Base-by-base conservation (phyloP, 2,329 filamentous ascomycete genomes). In the Aspergillus fumigatiaffinis region DNA sequence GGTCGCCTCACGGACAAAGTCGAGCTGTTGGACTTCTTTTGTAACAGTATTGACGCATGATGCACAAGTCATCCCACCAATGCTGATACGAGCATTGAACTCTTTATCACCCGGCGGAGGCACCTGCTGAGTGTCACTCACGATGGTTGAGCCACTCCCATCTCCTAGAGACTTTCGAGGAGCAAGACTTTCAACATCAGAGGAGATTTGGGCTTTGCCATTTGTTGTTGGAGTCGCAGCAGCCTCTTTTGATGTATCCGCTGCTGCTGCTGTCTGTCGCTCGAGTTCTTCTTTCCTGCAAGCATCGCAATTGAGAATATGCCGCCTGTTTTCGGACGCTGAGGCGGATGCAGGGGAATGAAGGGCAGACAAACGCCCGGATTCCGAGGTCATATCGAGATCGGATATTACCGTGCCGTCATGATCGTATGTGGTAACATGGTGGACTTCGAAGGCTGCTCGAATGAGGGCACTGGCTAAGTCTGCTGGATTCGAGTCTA, bases 61-160 rank as follows among this genome's bases (percentile, higher is more conserved):
- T 14, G 85, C 84, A 68, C 89, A 91, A 3, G 86, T 90, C 88
- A 92, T 91, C 53, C 88, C 88, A 28, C 81, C 84, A 44, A 92
- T 80, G 21, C 86, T 76, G 17, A 80, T 63, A 10, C 65, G 67
- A 3, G 73, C 70, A 38, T 44, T 64, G 51, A 65, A 73, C 48
- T 60, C 62, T 47, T 62, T 57, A 10, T 44, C 35, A n/a, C 14
- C 21, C 14, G 2, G 23, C 21, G 44, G 17, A 23, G 53, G 20
- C 5, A 47, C 5, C 32, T 48, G 55, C 49, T 28, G 32, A n/a
- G 53, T 14, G 20, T 14, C 4, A 17, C 26, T 52, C 25, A 56
- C 58, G 17, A 51, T 49, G 1, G 44, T 53, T 9, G 56, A 49
- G 14, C 38, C 9, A 41, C 46, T 49, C 12, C 21, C 35, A 8